phyloP scores from a whole-genome alignment of 371 early-diverging fungal genomes.

The Mucor circinelloides region DNA sequence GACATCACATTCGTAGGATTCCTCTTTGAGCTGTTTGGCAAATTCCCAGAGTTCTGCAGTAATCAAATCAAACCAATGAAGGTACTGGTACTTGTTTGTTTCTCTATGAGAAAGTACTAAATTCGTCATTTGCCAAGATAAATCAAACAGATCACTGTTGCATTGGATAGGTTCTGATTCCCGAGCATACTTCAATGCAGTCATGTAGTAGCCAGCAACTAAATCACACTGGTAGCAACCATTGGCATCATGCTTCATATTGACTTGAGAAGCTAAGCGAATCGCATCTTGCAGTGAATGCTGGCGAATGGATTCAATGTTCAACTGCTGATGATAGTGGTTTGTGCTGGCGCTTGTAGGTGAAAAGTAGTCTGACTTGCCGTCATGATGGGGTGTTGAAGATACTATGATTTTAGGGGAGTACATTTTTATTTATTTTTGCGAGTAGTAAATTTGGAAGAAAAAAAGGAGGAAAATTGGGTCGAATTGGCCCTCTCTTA shows the following conservation, averaged over 20 bases:
- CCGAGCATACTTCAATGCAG: constrained; percentile 15
- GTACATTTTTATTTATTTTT: neutral
- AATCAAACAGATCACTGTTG: constrained; percentile 26
- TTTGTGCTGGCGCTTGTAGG: neutral
- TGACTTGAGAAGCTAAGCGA: constrained; percentile 21
- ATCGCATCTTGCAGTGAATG: constrained; percentile 17
- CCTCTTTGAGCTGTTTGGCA: constrained; percentile 44
- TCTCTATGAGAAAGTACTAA: constrained; percentile 34
- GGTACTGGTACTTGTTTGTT: constrained; percentile 18
- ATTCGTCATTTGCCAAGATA: constrained; percentile 35
- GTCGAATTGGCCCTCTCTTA: neutral
- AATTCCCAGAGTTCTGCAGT: constrained; percentile 34
- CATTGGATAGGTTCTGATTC: constrained; percentile 23
- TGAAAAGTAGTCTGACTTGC: neutral
- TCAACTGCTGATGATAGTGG: constrained; percentile 15
- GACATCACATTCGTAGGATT: constrained; percentile 24
- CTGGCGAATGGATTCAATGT: constrained; percentile 7
- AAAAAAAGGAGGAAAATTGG: neutral
- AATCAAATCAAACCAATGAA: constrained; percentile 32
- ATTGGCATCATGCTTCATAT: constrained; percentile 25
- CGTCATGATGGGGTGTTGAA: neutral
- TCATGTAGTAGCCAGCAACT: constrained; percentile 22
- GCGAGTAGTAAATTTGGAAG: too few relatives aligned
- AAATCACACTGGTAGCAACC: constrained; percentile 23
- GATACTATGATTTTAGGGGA: constrained; percentile 9